Evolutionary conservation across 208 protist species (phyloP).

Genomic region (Leishmania lainsoni): DNA sequence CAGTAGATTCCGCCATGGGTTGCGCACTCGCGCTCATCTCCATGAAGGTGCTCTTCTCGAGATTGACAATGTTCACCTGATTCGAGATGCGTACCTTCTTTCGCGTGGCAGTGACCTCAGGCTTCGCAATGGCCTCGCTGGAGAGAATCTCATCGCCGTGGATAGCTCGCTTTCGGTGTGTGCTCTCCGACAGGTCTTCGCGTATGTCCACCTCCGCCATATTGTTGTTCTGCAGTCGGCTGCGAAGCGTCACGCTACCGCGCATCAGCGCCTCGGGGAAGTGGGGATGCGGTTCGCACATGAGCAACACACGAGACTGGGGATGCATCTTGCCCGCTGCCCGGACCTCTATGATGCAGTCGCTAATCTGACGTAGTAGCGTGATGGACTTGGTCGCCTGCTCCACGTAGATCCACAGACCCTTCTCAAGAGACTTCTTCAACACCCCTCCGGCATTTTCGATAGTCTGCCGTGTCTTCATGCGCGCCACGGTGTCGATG

Average conservation of each 20-base stretch:
- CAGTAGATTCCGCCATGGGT: conserved; percentile 44
- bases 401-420: conserved; percentile 90
- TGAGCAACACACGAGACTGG: conserved; percentile 79
- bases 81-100: conserved; percentile 85
- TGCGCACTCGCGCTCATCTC: conserved; percentile 85
- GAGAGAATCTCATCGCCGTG: conserved; percentile 49
- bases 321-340: conserved; percentile 49
- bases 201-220: conserved; percentile 63
- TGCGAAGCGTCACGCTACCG: conserved; percentile 76
- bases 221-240: conserved; percentile 66
- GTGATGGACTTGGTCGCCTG: conserved; percentile 92
- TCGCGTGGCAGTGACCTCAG: conserved; percentile 52
- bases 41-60: conserved; percentile 89
- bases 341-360: conserved; percentile 70
- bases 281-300: conserved; percentile 91
- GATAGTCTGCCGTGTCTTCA: conserved; percentile 87
- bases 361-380: conserved; percentile 74
- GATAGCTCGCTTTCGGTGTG: conserved; percentile 45
- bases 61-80: conserved; percentile 86
- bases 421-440: conserved; percentile 82
- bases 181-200: conserved; percentile 70
- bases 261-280: conserved; percentile 85
- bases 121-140: conserved; percentile 29
- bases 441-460: conserved; percentile 69
- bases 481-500: conserved; percentile 85